phyloP scores from a whole-genome alignment of 2,329 filamentous ascomycete genomes.

The Nannizzia gypsea region DNA sequence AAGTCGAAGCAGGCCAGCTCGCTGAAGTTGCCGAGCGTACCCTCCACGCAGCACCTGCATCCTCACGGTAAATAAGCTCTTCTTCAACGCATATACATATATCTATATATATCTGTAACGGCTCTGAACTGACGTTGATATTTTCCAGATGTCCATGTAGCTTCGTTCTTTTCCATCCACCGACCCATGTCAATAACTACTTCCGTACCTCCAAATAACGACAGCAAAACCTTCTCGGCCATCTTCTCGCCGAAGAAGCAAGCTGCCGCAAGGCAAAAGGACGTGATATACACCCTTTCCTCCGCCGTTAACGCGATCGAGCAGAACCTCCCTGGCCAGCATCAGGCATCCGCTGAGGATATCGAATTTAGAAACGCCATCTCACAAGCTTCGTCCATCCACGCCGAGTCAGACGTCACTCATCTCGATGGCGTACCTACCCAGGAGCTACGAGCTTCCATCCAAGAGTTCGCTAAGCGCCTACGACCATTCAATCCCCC shows the following conservation, averaged over 20 bases:
- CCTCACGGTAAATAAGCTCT: conserved; percentile 31
- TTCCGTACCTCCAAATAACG: conserved; percentile 61
- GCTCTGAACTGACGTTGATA: conserved; percentile 13
- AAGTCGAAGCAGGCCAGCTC: conserved; percentile 30
- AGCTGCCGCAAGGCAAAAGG: conserved; percentile 35
- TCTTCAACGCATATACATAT: neutral
- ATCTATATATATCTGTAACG: neutral
- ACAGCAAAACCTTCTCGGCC: conserved; percentile 64
- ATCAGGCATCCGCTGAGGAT: conserved; percentile 20
- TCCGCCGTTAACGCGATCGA: conserved; percentile 37
- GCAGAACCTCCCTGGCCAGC: conserved; percentile 22
- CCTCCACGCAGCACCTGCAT: conserved; percentile 38
- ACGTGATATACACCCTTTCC: conserved; percentile 55
- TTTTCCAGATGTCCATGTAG: conserved; percentile 64
- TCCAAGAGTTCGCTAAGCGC: conserved; percentile 56
- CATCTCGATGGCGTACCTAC: conserved; percentile 39
- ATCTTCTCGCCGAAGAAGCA: conserved; percentile 59
- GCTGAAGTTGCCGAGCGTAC: conserved; percentile 38
- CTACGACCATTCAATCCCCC: conserved; percentile 76
- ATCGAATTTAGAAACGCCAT: conserved; percentile 25
- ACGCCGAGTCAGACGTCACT: conserved; percentile 25
- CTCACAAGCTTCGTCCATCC: conserved; percentile 20
- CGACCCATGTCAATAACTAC: conserved; percentile 82
- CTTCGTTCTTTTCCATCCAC: conserved; percentile 91
- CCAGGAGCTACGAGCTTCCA: conserved; percentile 52